Base-by-base conservation (phyloP, 345 rosid genomes). In the Viola odorata region DNA sequence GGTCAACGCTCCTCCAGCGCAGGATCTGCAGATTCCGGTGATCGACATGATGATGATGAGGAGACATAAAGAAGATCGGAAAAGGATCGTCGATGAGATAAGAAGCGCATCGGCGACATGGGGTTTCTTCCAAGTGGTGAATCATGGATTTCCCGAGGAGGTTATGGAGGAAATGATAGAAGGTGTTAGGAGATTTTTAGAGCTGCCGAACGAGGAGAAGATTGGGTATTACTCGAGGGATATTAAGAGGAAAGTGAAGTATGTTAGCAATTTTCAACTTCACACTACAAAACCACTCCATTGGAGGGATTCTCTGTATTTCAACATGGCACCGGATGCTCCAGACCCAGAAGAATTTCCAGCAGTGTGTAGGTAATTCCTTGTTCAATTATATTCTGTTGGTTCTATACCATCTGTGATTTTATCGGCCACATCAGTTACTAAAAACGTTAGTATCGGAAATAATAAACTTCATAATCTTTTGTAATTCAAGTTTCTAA, bases 41-140 rank as follows among this genome's bases (percentile, higher is more conserved):
- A 65, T 65, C 15, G 55, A 65, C 41, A 8, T 66, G 3, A 12
- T n/a, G n/a, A n/a, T n/a, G n/a, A n/a, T n/a, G n/a, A n/a, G n/a
- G n/a, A 51, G 41, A 48, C n/a, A 40, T 9, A 8, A 65, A 1
- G 37, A 57, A 12, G 57, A 57, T 37, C 65, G 65, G 5, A n/a
- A 11, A 37, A 48, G 39, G 47, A 14, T 60, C 1, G 17, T 60
- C 17, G 54, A 67, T 0, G 7, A 36, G 45, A 41, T 67, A 0
- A 36, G 47, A 5, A 37, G 53, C 37, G 71, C 71, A 12, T 60
- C 45, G 9, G 41, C 16, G 11, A 45, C 15, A 13, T 67, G 71
- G 71, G 65, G 71, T 12, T 60, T 67, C 23, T 67, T 67, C 38
- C 48, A 67, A 39, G 59, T 67, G n/a, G 15, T 67, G 32, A 67